Base-by-base conservation (phyloP, 495 filamentous ascomycete species). In the Annulohypoxylon bovei region DNA sequence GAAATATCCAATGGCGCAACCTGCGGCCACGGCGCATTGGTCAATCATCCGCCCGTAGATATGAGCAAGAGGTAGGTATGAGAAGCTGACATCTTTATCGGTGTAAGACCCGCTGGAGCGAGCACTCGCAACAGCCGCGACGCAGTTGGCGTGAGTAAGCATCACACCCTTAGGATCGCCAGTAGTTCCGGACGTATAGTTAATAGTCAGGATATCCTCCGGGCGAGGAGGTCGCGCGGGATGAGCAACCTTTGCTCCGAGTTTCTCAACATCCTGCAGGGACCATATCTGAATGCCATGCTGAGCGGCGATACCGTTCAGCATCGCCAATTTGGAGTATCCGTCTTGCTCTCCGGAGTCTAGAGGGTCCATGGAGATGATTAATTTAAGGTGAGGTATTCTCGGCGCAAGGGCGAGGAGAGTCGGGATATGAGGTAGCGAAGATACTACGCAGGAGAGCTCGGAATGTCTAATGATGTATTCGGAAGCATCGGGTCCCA, bases 161-260 rank as follows among this genome's bases (percentile, higher is more conserved):
- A 95, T 83, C 5, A 98, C 95, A 62, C 95, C 95, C 82, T 99
- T 99, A 4, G 95, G 95, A 67, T 92, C 87, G 6, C 95, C 96
- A 0, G 95, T 99, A 8, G 95, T 99, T 16, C 95, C 95, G 11
- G 93, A 97, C 8, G 95, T 99, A 81, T 99, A 99, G 82, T 98
- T 99, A 81, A 99, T 94, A 32, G 95, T 98, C 61, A 97, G 85
- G 73, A 91, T 85, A 75, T 98, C 94, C 2, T 90, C 86, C 0
- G 91, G 87, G 30, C 79, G 80, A 7, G 95, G 95, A 30, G 91
- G 87, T 54, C 88, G 89, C 76, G 86, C 82, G 44, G 90, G 86
- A 32, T 88, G 85, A 28, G 89, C 89, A 5, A 88, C 87, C 20
- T 86, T 79, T 39, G 83, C 88, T 16, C 96, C 95, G 11, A 97